Evolutionary conservation across 495 filamentous ascomycete genomes (phyloP).

Genomic region (Podospora didyma): DNA sequence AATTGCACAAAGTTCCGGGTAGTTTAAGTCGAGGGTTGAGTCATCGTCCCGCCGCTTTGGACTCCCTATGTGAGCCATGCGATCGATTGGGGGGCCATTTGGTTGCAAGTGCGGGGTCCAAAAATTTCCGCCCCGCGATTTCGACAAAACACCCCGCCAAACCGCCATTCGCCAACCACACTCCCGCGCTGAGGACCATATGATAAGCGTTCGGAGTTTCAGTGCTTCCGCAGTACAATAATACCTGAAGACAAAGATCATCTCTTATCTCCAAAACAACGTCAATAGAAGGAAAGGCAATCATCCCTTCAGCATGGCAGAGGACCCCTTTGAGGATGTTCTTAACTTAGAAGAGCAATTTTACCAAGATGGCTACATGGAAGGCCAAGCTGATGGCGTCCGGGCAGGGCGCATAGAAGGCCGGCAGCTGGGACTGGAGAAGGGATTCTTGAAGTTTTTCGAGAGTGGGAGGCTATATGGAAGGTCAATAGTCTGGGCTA

Average conservation of each 20-base stretch:
- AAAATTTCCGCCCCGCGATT: neutral
- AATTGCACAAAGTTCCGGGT: neutral
- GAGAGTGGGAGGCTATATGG: slow-evolving; percentile 78
- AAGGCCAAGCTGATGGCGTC: slow-evolving; percentile 74
- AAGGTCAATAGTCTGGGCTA: slow-evolving; percentile 75
- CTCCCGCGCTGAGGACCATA: no score
- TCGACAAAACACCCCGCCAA: neutral
- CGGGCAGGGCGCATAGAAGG: slow-evolving; percentile 82
- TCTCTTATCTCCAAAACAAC: slow-evolving; percentile 8
- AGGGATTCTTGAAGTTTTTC: slow-evolving; percentile 87
- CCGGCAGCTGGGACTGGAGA: slow-evolving; percentile 82
- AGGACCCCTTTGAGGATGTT: slow-evolving; percentile 65
- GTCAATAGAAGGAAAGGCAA: neutral
- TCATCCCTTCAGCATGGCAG: neutral
- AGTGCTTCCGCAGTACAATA: no score
- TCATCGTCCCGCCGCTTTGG: neutral
- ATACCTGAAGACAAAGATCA: neutral
- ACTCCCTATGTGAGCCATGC: neutral
- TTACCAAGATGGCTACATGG: slow-evolving; percentile 76
- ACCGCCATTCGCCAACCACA: neutral
- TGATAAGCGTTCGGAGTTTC: no score
- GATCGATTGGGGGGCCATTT: neutral
- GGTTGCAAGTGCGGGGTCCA: neutral
- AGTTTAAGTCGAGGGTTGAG: neutral
- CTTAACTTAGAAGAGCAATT: slow-evolving; percentile 78